These are phyloP conservation scores for Exophiala phaeomuriformis DNA, from an alignment of 2,329 filamentous ascomycete genomes.

Conservation along the genomic window DNA sequence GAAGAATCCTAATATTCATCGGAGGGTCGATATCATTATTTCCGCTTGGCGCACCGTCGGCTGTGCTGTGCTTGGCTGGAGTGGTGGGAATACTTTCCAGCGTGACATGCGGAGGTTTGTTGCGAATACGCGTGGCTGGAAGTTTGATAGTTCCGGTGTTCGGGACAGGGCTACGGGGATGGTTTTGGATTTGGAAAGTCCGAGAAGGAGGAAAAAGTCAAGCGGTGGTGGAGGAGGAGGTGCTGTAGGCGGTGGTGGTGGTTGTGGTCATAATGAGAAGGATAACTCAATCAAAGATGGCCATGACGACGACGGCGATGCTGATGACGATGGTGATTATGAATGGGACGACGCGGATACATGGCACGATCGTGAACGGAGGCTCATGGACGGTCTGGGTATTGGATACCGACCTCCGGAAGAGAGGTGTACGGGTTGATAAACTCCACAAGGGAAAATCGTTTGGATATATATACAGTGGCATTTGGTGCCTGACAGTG, in stretches of 20 bases:
- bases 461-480: not conserved
- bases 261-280: not conserved
- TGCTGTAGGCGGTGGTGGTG: no score
- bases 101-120: slow-evolving; percentile 75
- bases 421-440: slow-evolving; percentile 60
- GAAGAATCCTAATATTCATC: slow-evolving; percentile 65
- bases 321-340: slow-evolving; percentile 73
- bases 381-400: slow-evolving; percentile 70
- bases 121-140: slow-evolving; percentile 63
- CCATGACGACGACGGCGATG: slow-evolving; percentile 53
- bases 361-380: slow-evolving; percentile 65
- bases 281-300: not conserved
- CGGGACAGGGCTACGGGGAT: slow-evolving; percentile 58
- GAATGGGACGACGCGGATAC: slow-evolving; percentile 40
- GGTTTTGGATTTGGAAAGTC: slow-evolving; percentile 60
- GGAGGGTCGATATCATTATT: slow-evolving; percentile 86
- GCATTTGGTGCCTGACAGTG: no score
- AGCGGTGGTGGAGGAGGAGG: no score
- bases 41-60: slow-evolving; percentile 82
- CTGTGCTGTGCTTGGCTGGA: slow-evolving; percentile 84
- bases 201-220: slow-evolving; percentile 24
- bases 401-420: slow-evolving; percentile 59
- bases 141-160: slow-evolving; percentile 87
- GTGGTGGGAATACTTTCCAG: slow-evolving; percentile 81
- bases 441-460: not conserved